Percentiles rank a stretch among this genome's conserved stretches.
Conservation (phyloP, 192 early-diverging fungal species). For the Rhizophagus prolifer region DNA sequence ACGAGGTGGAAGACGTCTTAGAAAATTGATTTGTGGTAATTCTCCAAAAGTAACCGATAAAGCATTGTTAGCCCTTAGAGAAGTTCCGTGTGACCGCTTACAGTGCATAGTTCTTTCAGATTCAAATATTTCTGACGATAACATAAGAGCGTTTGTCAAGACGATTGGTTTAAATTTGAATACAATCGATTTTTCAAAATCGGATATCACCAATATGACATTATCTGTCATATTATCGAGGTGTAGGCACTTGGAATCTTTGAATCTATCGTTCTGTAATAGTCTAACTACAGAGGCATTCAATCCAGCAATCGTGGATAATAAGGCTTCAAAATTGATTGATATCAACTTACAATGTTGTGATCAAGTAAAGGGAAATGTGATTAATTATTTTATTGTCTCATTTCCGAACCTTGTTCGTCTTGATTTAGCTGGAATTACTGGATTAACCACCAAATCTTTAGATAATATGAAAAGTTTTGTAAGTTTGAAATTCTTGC, state of each 20-base stretch:
- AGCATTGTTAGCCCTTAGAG: background rate
- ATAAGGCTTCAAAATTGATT: background rate
- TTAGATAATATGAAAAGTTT: background rate
- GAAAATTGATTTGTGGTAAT: background rate
- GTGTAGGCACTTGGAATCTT: background rate
- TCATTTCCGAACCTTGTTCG: background rate
- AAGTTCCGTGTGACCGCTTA: background rate
- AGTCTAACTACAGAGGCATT: background rate
- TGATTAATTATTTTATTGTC: background rate
- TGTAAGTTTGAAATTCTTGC: background rate
- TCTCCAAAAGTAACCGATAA: background rate
- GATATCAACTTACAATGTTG: background rate
- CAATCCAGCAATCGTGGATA: background rate
- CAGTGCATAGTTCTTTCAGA: background rate
- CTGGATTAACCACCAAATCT: background rate
- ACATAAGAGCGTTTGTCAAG: background rate
- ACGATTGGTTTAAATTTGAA: background rate
- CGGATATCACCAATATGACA: background rate
- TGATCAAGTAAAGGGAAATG: background rate
- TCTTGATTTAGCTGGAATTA: background rate
- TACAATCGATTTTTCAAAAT: background rate
- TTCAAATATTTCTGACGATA: background rate
- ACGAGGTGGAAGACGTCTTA: background rate
- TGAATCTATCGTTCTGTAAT: background rate
- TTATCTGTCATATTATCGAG: background rate